These are phyloP conservation scores for Termitomyces sp. DNA, from an alignment of 768 basidiomycete species.

Conservation along the genomic window DNA sequence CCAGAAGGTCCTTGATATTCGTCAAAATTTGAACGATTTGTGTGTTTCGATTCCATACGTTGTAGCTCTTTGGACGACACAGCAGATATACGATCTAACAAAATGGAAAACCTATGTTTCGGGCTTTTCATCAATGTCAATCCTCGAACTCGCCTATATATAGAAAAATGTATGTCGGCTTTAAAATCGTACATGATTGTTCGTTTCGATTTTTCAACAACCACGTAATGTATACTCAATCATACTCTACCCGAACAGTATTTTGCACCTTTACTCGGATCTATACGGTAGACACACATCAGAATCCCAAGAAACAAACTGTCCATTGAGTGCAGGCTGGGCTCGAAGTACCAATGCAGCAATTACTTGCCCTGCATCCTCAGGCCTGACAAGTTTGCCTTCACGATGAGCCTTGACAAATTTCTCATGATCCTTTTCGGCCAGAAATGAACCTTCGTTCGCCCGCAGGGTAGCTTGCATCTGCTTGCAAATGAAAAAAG, in stretches of 20 bases:
- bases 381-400: slow-evolving; percentile 72
- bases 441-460: slow-evolving; percentile 50
- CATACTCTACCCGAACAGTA: neutral
- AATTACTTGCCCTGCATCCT: slow-evolving; percentile 73
- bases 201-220: neutral
- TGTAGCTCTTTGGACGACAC: neutral
- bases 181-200: neutral
- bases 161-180: too few relatives aligned
- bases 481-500: slow-evolving; percentile 29
- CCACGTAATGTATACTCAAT: too few relatives aligned
- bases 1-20: too few relatives aligned
- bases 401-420: slow-evolving; percentile 56
- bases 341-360: slow-evolving; percentile 71
- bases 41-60: too few relatives aligned
- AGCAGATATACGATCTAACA: too few relatives aligned
- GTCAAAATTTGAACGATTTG: neutral
- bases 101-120: too few relatives aligned
- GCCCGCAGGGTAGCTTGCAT: slow-evolving; percentile 64
- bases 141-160: neutral
- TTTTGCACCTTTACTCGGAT: slow-evolving; percentile 1
- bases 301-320: slow-evolving; percentile 79
- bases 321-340: slow-evolving; percentile 57
- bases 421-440: slow-evolving; percentile 42
- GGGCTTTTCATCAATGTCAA: too few relatives aligned
- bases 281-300: slow-evolving; percentile 60